Conservation (phyloP, 1,284 basidiomycete genomes). For the Phylloboletellus chloephorus region DNA sequence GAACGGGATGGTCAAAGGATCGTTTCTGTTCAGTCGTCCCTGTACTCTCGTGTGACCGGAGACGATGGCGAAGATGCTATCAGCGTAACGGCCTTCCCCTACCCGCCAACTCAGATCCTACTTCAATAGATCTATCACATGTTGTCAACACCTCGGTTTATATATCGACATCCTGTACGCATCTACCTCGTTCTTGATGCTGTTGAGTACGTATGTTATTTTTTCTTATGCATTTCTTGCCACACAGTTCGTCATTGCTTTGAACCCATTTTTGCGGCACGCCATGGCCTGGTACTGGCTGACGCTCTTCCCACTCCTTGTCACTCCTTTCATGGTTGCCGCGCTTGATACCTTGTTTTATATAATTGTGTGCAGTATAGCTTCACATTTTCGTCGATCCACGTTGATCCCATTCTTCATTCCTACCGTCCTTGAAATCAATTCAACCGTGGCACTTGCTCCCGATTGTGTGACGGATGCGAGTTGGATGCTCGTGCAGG, state of each 20-base stretch:
- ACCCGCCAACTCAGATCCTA: conserved; percentile 20
- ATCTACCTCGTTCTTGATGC: conserved; percentile 6
- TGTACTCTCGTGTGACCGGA: conserved; percentile 24
- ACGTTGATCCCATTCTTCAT: conserved; percentile 1
- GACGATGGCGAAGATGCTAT: conserved; percentile 26
- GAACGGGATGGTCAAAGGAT: conserved; percentile 42
- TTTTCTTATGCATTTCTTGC: conserved; percentile 10
- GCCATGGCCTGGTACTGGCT: conserved; percentile 22
- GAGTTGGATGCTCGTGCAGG: not conserved
- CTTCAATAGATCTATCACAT: conserved; percentile 9
- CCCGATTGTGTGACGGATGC: not conserved
- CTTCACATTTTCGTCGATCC: conserved; percentile 2
- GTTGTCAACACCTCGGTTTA: not conserved
- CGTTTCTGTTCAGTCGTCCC: conserved; percentile 44
- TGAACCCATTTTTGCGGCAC: conserved; percentile 4
- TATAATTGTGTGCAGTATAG: conserved; percentile 17
- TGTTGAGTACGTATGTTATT: conserved; percentile 13
- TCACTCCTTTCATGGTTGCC: conserved; percentile 21
- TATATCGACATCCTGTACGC: conserved; percentile 12
- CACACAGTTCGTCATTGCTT: conserved; percentile 5
- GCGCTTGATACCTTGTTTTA: conserved; percentile 4
- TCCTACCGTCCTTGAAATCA: not conserved
- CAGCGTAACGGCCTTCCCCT: conserved; percentile 28
- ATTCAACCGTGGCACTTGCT: not conserved
- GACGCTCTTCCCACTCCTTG: conserved; percentile 10